phyloP scores from a whole-genome alignment of 2,329 filamentous ascomycete genomes.

The Shiraia bambusicola region DNA sequence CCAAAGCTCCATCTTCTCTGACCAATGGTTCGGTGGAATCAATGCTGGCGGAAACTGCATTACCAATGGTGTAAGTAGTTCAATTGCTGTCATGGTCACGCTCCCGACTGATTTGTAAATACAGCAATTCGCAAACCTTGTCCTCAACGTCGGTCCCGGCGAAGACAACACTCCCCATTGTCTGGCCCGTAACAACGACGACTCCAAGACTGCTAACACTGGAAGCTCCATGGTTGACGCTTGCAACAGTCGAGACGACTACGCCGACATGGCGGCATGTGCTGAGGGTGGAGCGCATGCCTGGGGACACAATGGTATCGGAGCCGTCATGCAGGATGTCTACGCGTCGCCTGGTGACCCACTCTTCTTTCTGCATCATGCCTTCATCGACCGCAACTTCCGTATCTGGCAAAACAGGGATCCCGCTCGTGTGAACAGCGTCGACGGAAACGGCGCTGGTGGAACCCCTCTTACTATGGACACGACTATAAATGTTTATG shows the following conservation, averaged over 20 bases:
- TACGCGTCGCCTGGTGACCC: constrained; percentile 39
- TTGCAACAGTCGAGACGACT: constrained; percentile 28
- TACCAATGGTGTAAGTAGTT: constrained; percentile 36
- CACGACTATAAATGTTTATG: constrained; percentile 30
- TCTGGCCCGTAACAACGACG: constrained; percentile 33
- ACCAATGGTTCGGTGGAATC: constrained; percentile 30
- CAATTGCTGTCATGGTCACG: not conserved
- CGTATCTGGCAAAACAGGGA: constrained; percentile 52
- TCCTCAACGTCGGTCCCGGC: constrained; percentile 36
- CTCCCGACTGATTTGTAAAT: constrained; percentile 5
- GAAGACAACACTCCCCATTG: constrained; percentile 31
- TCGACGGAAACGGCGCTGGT: constrained; percentile 44
- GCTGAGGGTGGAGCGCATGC: constrained; percentile 35
- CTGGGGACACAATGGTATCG: constrained; percentile 41
- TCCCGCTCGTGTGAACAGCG: constrained; percentile 24
- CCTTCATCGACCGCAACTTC: constrained; percentile 53
- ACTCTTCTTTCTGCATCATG: constrained; percentile 55
- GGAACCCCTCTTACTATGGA: constrained; percentile 30
- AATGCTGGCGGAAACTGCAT: constrained; percentile 31
- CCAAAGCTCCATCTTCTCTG: constrained; percentile 34
- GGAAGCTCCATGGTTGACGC: constrained; percentile 30
- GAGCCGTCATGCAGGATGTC: constrained; percentile 37
- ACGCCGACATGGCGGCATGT: constrained; percentile 33
- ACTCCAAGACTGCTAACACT: constrained; percentile 28
- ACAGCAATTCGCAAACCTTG: constrained; percentile 37